These are phyloP conservation scores for Chlorella sp. DNA, from an alignment of 139 green algal species.

Conservation along the genomic window DNA sequence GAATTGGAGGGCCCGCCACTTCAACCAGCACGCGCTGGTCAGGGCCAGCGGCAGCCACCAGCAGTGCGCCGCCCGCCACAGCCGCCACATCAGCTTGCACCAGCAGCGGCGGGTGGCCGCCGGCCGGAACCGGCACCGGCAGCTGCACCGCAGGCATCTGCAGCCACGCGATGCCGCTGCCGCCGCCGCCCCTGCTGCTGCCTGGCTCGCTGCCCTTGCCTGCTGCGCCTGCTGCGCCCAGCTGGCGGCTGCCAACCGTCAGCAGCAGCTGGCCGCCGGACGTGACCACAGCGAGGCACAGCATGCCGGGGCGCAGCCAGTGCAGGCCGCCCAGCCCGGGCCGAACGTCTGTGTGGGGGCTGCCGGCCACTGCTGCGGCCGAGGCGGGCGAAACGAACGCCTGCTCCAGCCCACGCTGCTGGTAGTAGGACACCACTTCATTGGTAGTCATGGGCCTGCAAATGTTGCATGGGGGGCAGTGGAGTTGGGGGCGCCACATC, in stretches of 20 bases:
- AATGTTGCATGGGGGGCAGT: neutral
- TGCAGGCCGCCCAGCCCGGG: neutral
- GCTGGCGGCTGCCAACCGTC: neutral
- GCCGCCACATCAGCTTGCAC: neutral
- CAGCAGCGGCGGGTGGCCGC: neutral
- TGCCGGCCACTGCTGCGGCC: neutral
- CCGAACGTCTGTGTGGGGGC: neutral
- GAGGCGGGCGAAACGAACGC: neutral
- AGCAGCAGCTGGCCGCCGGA: neutral
- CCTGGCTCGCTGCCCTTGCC: neutral
- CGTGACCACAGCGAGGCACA: slow-evolving; percentile 10
- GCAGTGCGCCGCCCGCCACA: neutral
- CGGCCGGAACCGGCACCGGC: neutral
- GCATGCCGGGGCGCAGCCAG: slow-evolving; percentile 11
- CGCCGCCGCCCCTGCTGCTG: no score
- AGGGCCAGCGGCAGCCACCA: neutral
- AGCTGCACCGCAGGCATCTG: neutral
- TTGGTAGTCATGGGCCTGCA: neutral
- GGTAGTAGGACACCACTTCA: neutral
- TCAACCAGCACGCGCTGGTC: neutral
- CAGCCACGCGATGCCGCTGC: neutral
- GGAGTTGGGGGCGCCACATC: no score
- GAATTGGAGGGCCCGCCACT: neutral
- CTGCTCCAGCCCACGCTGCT: neutral
- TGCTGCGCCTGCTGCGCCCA: neutral